A percentile compares a stretch with the other conserved stretches of the same genome.
These are phyloP conservation scores for Balamuthia mandrillaris DNA, from an alignment of 208 protist genomes.

Conservation along the genomic window DNA sequence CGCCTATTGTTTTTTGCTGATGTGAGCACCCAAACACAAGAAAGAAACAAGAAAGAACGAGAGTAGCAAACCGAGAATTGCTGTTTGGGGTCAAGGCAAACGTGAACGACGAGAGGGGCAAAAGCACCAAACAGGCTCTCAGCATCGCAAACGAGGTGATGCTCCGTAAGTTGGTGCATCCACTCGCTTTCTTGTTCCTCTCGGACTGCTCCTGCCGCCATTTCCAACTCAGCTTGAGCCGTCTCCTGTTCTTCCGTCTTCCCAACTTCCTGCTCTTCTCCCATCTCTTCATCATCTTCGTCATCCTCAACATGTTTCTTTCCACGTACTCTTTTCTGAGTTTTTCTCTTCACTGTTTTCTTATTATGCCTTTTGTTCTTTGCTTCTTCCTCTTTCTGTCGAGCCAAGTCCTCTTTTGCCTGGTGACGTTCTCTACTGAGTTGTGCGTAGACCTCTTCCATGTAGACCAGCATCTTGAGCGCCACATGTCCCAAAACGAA, in stretches of 20 bases:
- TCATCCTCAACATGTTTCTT: neutral
- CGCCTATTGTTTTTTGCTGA: neutral
- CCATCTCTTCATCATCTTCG: neutral
- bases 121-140: conserved; percentile 44
- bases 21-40: neutral
- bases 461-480: conserved; percentile 62
- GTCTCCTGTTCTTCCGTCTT: neutral
- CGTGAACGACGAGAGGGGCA: conserved; percentile 25
- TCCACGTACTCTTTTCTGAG: neutral
- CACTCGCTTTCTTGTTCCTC: conserved; percentile 47
- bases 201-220: neutral
- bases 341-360: neutral
- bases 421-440: neutral
- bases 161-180: conserved; percentile 30
- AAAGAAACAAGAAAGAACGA: neutral
- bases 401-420: too few species aligned
- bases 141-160: conserved; percentile 13
- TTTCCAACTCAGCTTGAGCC: conserved; percentile 45
- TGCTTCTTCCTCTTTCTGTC: conserved; percentile 28
- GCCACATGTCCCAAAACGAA: conserved; percentile 66
- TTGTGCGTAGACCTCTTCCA: conserved; percentile 50
- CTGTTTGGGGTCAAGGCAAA: conserved; percentile 1
- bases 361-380: too few species aligned
- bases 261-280: neutral
- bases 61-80: neutral